These are phyloP conservation scores for Carex littledalei DNA, from an alignment of 176 grass and related monocot species.

Conservation along the genomic window DNA sequence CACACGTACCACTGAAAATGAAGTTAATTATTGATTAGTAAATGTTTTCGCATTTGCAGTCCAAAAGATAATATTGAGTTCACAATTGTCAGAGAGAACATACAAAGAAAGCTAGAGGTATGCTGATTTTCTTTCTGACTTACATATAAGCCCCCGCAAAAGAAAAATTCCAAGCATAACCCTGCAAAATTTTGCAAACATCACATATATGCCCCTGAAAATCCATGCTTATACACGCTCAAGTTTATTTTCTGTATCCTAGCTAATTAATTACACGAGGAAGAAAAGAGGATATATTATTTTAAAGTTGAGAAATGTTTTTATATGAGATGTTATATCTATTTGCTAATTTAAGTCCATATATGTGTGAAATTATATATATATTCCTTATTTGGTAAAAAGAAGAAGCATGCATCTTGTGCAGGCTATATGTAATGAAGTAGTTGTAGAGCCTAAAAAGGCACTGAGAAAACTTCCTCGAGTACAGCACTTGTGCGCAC, in stretches of 20 bases:
- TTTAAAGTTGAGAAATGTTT: background rate
- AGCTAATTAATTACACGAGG: background rate
- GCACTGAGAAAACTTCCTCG: constrained; percentile 92
- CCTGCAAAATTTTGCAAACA: background rate
- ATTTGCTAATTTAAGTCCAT: background rate
- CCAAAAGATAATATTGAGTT: constrained; percentile 90
- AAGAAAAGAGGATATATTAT: background rate
- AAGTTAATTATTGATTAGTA: background rate
- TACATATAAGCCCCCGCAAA: background rate
- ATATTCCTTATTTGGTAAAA: background rate
- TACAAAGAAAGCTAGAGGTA: constrained; percentile 81
- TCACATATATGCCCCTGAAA: background rate
- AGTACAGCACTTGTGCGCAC: constrained; percentile 80
- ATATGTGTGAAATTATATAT: background rate
- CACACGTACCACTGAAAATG: background rate
- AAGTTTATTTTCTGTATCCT: background rate
- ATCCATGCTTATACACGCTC: background rate
- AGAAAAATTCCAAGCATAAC: background rate
- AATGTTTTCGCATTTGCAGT: constrained; percentile 43
- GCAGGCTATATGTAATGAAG: constrained; percentile 85
- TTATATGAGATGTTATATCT: background rate
- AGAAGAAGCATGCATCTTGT: constrained; percentile 6
- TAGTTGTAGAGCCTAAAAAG: constrained; percentile 74
- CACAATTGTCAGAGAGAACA: constrained; percentile 79
- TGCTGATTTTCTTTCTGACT: constrained; percentile 25